Conservation (phyloP, 2,329 filamentous ascomycete genomes). For the Pleomassaria siparia region DNA sequence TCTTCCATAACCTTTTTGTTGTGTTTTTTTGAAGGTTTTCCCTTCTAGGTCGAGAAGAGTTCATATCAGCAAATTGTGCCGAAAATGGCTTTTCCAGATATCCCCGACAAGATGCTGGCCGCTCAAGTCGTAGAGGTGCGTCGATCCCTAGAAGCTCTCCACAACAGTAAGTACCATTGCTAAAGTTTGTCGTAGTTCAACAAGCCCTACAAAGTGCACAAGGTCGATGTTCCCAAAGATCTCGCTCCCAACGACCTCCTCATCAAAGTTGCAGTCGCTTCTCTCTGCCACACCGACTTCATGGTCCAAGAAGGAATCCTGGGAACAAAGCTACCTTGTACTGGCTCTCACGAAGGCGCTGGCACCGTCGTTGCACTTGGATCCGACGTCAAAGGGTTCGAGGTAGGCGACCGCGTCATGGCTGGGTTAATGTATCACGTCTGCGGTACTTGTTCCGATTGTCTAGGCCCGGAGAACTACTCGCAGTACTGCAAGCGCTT, state of each 20-base stretch:
- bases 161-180: neutral
- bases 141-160: neutral
- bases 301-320: slow-evolving; percentile 58
- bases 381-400: slow-evolving; percentile 45
- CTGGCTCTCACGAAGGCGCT: slow-evolving; percentile 58
- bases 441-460: slow-evolving; percentile 58
- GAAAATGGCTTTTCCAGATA: slow-evolving; percentile 17
- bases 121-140: slow-evolving; percentile 50
- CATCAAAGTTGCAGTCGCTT: slow-evolving; percentile 61
- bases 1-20: no score
- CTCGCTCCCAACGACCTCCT: slow-evolving; percentile 59
- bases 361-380: slow-evolving; percentile 57
- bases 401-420: slow-evolving; percentile 58
- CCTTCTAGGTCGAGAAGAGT: no score
- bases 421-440: slow-evolving; percentile 56
- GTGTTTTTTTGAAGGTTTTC: no score
- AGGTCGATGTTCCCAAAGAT: slow-evolving; percentile 50
- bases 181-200: slow-evolving; percentile 44
- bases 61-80: neutral
- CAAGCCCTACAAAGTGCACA: slow-evolving; percentile 57
- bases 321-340: slow-evolving; percentile 52
- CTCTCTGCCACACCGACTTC: slow-evolving; percentile 64
- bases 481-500: slow-evolving; percentile 55
- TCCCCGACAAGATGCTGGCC: slow-evolving; percentile 52
- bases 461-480: slow-evolving; percentile 51